Evolutionary conservation across 805 yeast genomes (phyloP), one percentile per base, ranked within the genome.

Genomic region (Komagataella phaffii): DNA sequence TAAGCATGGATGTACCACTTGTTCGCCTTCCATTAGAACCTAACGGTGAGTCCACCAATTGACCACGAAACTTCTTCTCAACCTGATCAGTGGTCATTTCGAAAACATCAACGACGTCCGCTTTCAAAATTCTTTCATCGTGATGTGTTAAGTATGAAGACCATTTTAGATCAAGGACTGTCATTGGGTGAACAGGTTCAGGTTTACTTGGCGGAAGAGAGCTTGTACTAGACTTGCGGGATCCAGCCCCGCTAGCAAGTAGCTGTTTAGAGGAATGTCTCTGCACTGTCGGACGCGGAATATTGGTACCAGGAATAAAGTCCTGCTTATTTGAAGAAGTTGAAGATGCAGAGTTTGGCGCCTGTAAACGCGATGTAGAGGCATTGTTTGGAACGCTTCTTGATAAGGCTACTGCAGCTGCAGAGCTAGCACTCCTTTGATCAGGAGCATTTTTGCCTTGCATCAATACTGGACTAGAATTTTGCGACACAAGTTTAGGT

Each of bases 91-190:
- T 75, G 2, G 68, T 60, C 7, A 74, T 67, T 50, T 69, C 65
- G 5, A 70, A 64, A 1, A 77, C 75, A 44, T 69, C 66, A 3
- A 80, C 73, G 30, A 79, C 75, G 1, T 85, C 87, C 30, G 73
- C 74, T 54, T 73, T 77, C 49, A 81, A 52, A 1, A 84, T 73
- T 52, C 88, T 69, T 59, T 85, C 93, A 50, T 81, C 80, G 1
- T 72, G 64, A 58, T 75, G 77, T 19, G 64, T 67, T 55, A 85
- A 64, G 58, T 68, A 80, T 45, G 71, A 68, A 5, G 71, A 70
- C 85, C 88, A 84, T 17, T 80, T 77, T 45, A 73, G 61, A 59
- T 84, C 89, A 6, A 76, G 69, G n/a, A 43, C 46, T 1, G 77
- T 70, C 64, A 77, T 62, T 7, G 82, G 76, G 0, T 77, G 67